Percentiles rank a stretch among this genome's conserved stretches.
phyloP scores from a whole-genome alignment of 208 protist genomes.

The Crithidia bombi region DNA sequence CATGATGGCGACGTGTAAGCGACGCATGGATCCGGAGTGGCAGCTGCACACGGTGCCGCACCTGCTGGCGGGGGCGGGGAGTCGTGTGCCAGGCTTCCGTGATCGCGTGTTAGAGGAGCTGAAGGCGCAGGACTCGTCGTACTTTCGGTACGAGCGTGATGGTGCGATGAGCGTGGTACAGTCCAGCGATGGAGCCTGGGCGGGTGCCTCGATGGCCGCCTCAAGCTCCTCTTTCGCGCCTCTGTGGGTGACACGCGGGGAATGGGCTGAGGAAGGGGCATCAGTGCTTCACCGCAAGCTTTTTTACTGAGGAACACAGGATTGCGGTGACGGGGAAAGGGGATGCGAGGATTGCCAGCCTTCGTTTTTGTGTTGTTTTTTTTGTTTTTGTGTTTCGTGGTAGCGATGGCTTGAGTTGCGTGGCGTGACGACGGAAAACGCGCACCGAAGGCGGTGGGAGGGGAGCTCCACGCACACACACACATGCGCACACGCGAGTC shows the following conservation, averaged over 20 bases:
- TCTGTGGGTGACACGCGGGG: constrained; percentile 75
- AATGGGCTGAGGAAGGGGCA: constrained; percentile 78
- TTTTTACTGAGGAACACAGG: constrained; percentile 45
- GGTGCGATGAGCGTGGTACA: constrained; percentile 36
- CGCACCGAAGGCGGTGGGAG: too few relatives aligned
- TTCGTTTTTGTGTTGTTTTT: not conserved
- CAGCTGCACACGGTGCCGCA: constrained; percentile 72
- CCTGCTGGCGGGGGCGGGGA: constrained; percentile 62
- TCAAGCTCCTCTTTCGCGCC: constrained; percentile 78
- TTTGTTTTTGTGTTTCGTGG: too few relatives aligned
- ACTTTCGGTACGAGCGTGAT: constrained; percentile 79
- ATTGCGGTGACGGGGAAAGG: too few relatives aligned
- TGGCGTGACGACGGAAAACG: too few relatives aligned
- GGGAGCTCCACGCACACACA: too few relatives aligned
- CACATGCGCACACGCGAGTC: too few relatives aligned
- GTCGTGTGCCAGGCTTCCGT: constrained; percentile 49
- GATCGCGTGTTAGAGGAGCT: constrained; percentile 64
- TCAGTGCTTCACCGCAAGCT: constrained; percentile 78
- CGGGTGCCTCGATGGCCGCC: constrained; percentile 76
- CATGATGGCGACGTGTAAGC: constrained; percentile 54
- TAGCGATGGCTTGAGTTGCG: too few relatives aligned
- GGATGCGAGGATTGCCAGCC: not conserved
- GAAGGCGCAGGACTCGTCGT: constrained; percentile 68
- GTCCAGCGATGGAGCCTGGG: constrained; percentile 67
- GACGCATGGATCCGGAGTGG: constrained; percentile 76